Evolutionary conservation across 768 basidiomycete genomes (phyloP), one percentile per base, ranked within the genome.

Genomic region (Boletus pseudopeckii): DNA sequence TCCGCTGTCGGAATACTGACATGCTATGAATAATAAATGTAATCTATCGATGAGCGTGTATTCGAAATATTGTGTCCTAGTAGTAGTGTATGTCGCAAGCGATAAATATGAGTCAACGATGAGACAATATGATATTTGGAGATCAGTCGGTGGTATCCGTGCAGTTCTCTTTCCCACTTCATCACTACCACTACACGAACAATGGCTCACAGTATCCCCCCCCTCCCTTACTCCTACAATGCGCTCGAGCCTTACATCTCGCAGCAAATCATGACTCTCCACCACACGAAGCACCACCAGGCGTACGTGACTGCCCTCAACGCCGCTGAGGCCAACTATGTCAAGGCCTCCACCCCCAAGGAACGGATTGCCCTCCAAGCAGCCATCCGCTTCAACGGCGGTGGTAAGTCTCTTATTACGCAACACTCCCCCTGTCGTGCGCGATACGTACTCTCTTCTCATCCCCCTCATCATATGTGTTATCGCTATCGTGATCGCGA

Each of bases 271-370:
- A 98, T 96, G 94, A 81, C 76, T 52, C 88, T 96, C 47, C 94
- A 98, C 74, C 94, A 98, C 78, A 83, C 78, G 58, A 95, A 94
- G 79, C 94, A 98, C 69, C 94, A 98, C 68, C 92, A 94, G 78
- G 87, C 92, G 50, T 97, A 97, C 64, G 91, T 96, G 50, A 95
- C 84, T 64, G 88, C 86, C 2, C 82, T 98, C 70, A 98, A 96
- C 74, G 84, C 89, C 33, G 94, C 93, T 17, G 93, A 96, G 74
- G 75, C 79, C 56, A 78, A 80, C 0, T 91, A 93, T 68, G 77
- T 83, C 44, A 82, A 82, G 61, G 76, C 88, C 0, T 60, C 73
- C 3, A 80, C 84, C 45, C 80, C 90, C 64, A 91, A 87, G 74
- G 85, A 88, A 68, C 82, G 85, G 59, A 93, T 97, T 64, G 85